Conservation (phyloP, 164 flowering plant genomes). For the Litsea cubeba region DNA sequence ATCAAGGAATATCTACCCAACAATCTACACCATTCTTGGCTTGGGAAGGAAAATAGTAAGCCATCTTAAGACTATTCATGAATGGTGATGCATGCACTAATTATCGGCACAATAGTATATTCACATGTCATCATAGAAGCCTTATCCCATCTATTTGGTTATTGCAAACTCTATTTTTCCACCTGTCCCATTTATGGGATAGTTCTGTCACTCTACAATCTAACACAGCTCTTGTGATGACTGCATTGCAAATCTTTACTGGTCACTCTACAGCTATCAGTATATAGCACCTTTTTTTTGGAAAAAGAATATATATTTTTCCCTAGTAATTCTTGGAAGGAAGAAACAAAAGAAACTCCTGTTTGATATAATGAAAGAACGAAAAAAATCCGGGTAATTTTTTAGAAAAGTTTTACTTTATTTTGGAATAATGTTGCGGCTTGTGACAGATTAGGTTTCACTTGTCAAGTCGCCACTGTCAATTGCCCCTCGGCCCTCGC, state of each 20-base stretch:
- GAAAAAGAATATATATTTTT: background rate
- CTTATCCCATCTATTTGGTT: no score
- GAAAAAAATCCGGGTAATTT: background rate
- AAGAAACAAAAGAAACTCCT: background rate
- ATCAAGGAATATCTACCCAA: slow-evolving; percentile 60
- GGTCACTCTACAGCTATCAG: no score
- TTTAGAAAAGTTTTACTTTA: background rate
- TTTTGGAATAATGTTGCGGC: no score
- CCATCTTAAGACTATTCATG: background rate
- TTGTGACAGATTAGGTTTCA: background rate
- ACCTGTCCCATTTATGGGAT: no score
- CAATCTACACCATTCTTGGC: slow-evolving; percentile 67
- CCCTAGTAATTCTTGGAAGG: background rate
- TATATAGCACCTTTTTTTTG: no score
- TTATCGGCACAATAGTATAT: no score
- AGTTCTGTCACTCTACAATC: no score
- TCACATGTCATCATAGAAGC: background rate
- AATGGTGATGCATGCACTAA: background rate
- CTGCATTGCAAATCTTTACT: no score
- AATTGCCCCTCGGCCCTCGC: background rate
- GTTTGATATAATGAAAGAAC: background rate
- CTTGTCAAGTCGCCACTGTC: background rate
- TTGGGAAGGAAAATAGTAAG: slow-evolving; percentile 61
- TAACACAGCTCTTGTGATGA: no score
- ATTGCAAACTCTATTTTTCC: no score